These are phyloP conservation scores for Sideroxylon spinosum DNA, from an alignment of 179 eudicot genomes.

Conservation along the genomic window DNA sequence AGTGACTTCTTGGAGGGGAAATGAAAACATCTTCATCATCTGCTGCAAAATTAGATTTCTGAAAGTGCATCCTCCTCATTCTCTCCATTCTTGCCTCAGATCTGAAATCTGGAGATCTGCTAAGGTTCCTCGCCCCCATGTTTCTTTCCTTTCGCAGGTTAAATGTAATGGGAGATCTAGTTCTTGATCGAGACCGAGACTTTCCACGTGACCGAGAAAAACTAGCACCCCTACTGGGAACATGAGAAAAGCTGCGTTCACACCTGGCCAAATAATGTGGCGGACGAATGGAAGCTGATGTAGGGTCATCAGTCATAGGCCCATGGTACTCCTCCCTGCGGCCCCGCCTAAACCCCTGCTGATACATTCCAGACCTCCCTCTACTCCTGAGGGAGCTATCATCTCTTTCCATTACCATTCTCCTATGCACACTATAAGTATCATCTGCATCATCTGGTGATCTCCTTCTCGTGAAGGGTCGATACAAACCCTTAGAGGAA, in stretches of 20 bases:
- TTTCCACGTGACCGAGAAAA: constrained; percentile 29
- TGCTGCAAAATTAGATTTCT: constrained; percentile 25
- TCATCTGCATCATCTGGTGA: constrained; percentile 42
- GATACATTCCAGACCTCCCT: constrained; percentile 32
- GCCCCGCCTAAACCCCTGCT: constrained; percentile 36
- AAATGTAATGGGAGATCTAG: constrained; percentile 56
- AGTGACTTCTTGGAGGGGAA: constrained; percentile 29
- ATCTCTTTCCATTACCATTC: constrained; percentile 30
- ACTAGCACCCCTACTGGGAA: constrained; percentile 31
- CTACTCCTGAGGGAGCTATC: constrained; percentile 29
- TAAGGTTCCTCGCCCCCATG: constrained; percentile 23
- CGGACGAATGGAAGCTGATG: constrained; percentile 26
- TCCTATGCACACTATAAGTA: constrained; percentile 25
- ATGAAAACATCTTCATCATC: constrained; percentile 20
- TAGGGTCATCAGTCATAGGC: constrained; percentile 29
- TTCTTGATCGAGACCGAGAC: constrained; percentile 70
- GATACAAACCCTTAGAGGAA: constrained; percentile 29
- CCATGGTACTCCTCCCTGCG: constrained; percentile 43
- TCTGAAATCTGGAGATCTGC: constrained; percentile 56
- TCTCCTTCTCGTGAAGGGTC: constrained; percentile 35
- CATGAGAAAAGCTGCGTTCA: constrained; percentile 50
- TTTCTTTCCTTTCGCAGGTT: constrained; percentile 29
- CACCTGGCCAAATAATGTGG: constrained; percentile 35
- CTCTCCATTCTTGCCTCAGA: constrained; percentile 44
- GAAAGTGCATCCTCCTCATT: constrained; percentile 42